These are phyloP conservation scores for Isoetes engelmannii DNA, from an alignment of 83 land plant genomes.

Conservation along the genomic window DNA sequence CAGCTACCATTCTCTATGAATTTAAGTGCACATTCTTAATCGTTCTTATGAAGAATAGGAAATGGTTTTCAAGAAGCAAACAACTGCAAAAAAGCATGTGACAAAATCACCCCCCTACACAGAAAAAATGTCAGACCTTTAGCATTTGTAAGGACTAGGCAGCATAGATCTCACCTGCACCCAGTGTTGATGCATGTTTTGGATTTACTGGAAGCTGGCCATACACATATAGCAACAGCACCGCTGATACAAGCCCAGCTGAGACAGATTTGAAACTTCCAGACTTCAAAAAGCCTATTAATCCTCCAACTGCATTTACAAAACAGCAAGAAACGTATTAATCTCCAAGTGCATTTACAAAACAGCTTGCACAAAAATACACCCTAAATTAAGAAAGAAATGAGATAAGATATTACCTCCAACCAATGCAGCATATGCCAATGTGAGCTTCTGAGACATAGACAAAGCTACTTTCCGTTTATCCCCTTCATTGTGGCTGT, in stretches of 20 bases:
- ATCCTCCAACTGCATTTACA: constrained; percentile 18
- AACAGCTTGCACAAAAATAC: background rate
- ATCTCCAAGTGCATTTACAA: constrained; percentile 1
- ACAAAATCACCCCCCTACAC: background rate
- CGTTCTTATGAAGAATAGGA: too few species aligned
- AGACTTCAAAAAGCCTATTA: constrained; percentile 14
- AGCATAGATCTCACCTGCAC: constrained; percentile 14
- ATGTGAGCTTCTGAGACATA: constrained; percentile 20
- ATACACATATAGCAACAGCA: constrained; percentile 9
- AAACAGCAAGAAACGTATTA: background rate
- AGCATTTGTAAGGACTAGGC: background rate
- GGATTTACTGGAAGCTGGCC: constrained; percentile 20
- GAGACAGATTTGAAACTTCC: constrained; percentile 16
- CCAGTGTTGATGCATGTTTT: constrained; percentile 16
- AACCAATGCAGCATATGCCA: constrained; percentile 20
- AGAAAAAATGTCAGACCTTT: background rate
- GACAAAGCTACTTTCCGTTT: background rate
- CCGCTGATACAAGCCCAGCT: constrained; percentile 11
- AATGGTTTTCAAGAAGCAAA: too few species aligned
- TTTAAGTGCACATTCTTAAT: too few species aligned
- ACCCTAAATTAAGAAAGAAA: background rate
- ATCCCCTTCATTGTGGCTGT: background rate
- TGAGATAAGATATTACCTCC: constrained; percentile 3
- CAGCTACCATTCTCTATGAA: too few species aligned
- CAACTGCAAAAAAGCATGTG: too few species aligned